Evolutionary conservation across 2,329 filamentous ascomycete genomes (phyloP).

Genomic region (Thielaviopsis euricoi): DNA sequence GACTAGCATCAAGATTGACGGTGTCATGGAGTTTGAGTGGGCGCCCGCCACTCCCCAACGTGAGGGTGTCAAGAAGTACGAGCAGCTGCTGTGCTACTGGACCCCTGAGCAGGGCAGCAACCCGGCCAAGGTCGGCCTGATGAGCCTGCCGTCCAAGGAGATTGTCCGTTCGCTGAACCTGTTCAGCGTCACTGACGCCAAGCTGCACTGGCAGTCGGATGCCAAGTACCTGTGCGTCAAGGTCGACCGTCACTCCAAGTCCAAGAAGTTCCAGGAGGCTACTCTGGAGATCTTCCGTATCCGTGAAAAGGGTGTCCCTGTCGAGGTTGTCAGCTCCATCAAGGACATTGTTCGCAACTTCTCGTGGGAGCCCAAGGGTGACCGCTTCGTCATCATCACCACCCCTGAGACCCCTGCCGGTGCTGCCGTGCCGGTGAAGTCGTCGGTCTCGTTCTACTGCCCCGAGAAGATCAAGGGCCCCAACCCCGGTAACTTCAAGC

Average conservation of each 20-base stretch:
- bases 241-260: conserved; percentile 97
- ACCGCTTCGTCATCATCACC: conserved; percentile 93
- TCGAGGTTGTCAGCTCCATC: conserved; percentile 93
- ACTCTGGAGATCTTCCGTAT: conserved; percentile 98
- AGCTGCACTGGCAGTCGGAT: conserved; percentile 97
- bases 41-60: conserved; percentile 67
- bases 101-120: conserved; percentile 96
- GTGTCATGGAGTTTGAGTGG: conserved; percentile 97
- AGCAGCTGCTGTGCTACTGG: conserved; percentile 97
- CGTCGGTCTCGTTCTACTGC: conserved; percentile 87
- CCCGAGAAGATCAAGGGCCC: conserved; percentile 82
- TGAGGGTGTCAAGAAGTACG: conserved; percentile 76
- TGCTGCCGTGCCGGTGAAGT: conserved; percentile 80
- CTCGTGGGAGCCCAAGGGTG: conserved; percentile 96
- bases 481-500: conserved; percentile 82
- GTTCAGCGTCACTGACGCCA: conserved; percentile 94
- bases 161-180: conserved; percentile 88
- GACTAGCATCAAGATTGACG: conserved; percentile 87
- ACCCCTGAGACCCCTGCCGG: conserved; percentile 67
- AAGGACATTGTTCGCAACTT: conserved; percentile 99
- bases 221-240: conserved; percentile 92
- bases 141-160: conserved; percentile 91
- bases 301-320: conserved; percentile 91
- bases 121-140: conserved; percentile 88
- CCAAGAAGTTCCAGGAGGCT: conserved; percentile 92